These are phyloP conservation scores for Vitis hybrid DNA, from an alignment of 177 flowering plant species.

Conservation along the genomic window DNA sequence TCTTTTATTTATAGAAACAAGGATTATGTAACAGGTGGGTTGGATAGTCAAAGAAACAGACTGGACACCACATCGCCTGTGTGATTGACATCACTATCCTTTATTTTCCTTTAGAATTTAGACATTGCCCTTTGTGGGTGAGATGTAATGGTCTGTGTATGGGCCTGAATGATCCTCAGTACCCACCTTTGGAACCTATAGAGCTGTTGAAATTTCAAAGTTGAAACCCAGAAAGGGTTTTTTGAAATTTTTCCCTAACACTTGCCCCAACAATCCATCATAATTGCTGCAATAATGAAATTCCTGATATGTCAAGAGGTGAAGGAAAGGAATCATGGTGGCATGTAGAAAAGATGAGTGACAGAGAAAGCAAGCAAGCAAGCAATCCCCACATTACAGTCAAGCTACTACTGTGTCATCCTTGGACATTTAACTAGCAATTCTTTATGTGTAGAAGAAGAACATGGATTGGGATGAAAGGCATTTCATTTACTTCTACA, in stretches of 20 bases:
- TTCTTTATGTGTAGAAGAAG: neutral
- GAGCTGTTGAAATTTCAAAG: too few relatives aligned
- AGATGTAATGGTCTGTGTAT: neutral
- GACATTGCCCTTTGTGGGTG: neutral
- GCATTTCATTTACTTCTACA: neutral
- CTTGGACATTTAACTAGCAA: neutral
- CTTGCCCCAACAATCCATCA: neutral
- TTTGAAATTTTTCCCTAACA: neutral
- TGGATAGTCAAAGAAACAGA: conserved; percentile 22
- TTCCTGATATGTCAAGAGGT: neutral
- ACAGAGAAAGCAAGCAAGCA: neutral
- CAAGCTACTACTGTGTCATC: conserved; percentile 1
- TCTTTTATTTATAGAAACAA: neutral
- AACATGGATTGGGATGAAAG: neutral
- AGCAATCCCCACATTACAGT: neutral
- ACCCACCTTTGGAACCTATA: neutral
- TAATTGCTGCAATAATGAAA: conserved; percentile 1
- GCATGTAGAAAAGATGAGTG: neutral
- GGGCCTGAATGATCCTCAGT: neutral
- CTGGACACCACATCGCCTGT: conserved; percentile 12
- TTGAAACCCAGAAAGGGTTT: neutral
- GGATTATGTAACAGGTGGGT: neutral
- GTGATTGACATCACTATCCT: neutral
- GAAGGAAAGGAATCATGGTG: neutral
- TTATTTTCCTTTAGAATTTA: neutral